Evolutionary conservation across 140 eudicot genomes (phyloP).

Genomic region (Bidens hawaiensis): DNA sequence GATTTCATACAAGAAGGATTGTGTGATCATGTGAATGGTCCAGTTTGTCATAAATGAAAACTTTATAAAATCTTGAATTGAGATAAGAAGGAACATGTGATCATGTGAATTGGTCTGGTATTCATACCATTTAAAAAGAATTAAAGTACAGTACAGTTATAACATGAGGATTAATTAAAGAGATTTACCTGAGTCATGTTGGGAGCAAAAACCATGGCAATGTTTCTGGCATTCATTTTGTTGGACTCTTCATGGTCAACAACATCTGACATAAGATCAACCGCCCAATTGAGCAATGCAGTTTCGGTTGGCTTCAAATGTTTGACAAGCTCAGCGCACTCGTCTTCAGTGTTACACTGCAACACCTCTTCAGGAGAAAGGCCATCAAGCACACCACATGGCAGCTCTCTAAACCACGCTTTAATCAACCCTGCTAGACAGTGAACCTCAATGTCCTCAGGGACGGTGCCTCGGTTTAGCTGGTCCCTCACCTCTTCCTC

Average conservation of each 20-base stretch:
- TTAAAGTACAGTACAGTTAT: not conserved
- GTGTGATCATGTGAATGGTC: too few relatives aligned
- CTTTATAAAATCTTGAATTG: too few relatives aligned
- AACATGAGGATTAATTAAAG: not conserved
- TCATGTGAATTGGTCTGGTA: too few relatives aligned
- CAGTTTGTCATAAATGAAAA: too few relatives aligned
- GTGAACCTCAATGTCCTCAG: constrained; percentile 87
- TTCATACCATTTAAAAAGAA: too few relatives aligned
- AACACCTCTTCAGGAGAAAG: constrained; percentile 90
- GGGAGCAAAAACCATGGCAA: too few relatives aligned
- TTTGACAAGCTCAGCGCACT: constrained; percentile 23
- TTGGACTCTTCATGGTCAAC: too few relatives aligned
- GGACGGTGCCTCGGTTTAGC: constrained; percentile 85
- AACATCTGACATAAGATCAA: not conserved
- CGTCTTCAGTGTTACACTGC: constrained; percentile 72
- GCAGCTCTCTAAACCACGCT: constrained; percentile 97
- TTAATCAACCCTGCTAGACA: constrained; percentile 88
- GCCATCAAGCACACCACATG: constrained; percentile 91
- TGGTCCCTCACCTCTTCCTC: constrained; percentile 85
- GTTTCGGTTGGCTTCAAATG: constrained; percentile 9
- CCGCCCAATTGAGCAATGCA: too few relatives aligned
- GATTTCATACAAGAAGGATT: too few relatives aligned
- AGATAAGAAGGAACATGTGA: too few relatives aligned
- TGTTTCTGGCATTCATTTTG: too few relatives aligned
- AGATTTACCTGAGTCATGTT: too few relatives aligned